Base-by-base conservation (phyloP, 2,329 filamentous ascomycete species). In the Ascochyta fabae region DNA sequence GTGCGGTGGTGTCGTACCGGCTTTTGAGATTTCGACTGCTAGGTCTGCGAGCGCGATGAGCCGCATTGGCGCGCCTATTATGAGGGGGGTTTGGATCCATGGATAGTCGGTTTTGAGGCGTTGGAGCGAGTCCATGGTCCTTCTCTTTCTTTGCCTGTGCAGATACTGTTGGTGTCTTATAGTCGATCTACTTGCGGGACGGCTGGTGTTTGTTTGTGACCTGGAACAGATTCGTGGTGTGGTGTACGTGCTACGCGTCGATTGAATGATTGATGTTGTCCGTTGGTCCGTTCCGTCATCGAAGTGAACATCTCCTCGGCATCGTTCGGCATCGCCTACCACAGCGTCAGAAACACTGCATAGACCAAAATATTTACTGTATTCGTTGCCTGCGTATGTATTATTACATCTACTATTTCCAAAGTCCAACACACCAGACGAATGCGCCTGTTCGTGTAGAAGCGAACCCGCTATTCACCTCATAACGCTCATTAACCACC, bases 51-150 rank as follows among this genome's bases (percentile, higher is more conserved):
- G 80, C 63, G 81, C 78, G 49, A 91, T 84, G 33, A 86, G 79
- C 41, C 87, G 83, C 89, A 92, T 91, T 0, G 89, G 89, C 1
- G 87, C 88, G 34, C 80, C 79, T 41, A 82, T 78, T 27, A 92
- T 80, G 19, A 90, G 73, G 6, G 87, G 87, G 2, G 74, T 64
- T 33, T 78, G 70, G 4, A 79, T 81, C 86, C 87, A 89, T 62
- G 86, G 84, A 65, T 87, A 87, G 58, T 77, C 73, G 16, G 58
- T 47, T 47, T 66, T 71, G 48, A 75, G 58, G 51, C 43, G 29
- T 31, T 15, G 29, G 12, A 31, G 10, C 3, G 29, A 12, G 10
- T 31, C 12, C 29, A 31, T 31, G 5, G 6, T 31, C 12, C 35
- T 23, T 22, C 23, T 13, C 19, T 27, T 29, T 48, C 10, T 53